Evolutionary conservation across 2,329 filamentous ascomycete species (phyloP).

Genomic region (Exophiala xenobiotica): DNA sequence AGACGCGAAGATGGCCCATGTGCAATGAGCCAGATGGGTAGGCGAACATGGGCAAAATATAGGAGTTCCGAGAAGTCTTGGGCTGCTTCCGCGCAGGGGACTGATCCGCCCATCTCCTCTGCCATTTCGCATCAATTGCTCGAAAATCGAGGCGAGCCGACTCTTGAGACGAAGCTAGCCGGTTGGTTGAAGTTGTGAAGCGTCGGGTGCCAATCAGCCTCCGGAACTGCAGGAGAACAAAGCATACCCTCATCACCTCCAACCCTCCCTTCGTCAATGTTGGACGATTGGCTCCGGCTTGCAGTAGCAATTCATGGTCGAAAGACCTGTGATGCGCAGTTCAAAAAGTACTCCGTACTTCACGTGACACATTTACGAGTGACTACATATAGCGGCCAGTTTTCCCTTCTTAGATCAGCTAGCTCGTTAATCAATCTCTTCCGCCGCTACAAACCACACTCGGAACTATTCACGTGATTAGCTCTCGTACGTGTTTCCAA

Average conservation of each 20-base stretch:
- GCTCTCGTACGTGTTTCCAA: too few relatives aligned
- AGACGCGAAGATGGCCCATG: conserved; percentile 82
- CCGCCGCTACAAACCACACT: too few relatives aligned
- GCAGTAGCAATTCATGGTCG: too few relatives aligned
- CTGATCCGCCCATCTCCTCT: conserved; percentile 45
- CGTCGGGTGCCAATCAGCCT: conserved; percentile 10
- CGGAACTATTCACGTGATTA: too few relatives aligned
- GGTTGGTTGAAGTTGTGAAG: conserved; percentile 6
- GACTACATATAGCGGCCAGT: too few relatives aligned
- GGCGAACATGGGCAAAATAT: conserved; percentile 88
- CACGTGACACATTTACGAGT: too few relatives aligned
- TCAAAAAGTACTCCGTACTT: too few relatives aligned
- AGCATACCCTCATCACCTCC: conserved; percentile 17
- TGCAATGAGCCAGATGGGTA: conserved; percentile 87
- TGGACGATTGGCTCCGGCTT: background rate
- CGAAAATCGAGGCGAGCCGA: conserved; percentile 42
- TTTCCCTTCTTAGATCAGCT: too few relatives aligned
- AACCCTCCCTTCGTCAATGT: conserved; percentile 12
- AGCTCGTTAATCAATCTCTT: too few relatives aligned
- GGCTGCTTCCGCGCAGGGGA: background rate
- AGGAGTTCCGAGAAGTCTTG: conserved; percentile 47
- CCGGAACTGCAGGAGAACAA: conserved; percentile 1
- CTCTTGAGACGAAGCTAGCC: conserved; percentile 7
- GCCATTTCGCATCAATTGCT: conserved; percentile 56
- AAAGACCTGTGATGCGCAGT: too few relatives aligned